Base-by-base conservation (phyloP, 2,329 filamentous ascomycete genomes). In the Mycocentrospora acerina region DNA sequence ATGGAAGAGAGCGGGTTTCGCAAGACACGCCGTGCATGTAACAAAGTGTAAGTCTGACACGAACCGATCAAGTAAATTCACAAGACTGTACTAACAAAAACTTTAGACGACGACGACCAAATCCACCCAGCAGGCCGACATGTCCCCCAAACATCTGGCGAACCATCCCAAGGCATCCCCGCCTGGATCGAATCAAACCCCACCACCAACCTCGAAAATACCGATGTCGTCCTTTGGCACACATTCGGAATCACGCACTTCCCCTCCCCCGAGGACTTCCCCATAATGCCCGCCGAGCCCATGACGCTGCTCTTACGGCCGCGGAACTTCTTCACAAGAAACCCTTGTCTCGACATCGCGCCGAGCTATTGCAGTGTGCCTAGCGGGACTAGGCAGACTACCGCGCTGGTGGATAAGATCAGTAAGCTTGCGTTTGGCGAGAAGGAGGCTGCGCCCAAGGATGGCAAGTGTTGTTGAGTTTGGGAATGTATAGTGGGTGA, bases 181-280 rank as follows among this genome's bases (percentile, higher is more conserved):
- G 76, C 82, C 51, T 91, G 88, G 88, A 85, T 93, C 52, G 71
- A 74, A 13, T 81, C 81, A 16, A 80, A 89, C 44, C 82, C 86
- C 10, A 71, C 71, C 30, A 81, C 79, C 40, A 78, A 73, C 17
- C 82, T 95, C 51, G 86, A 86, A 38, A 86, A 95, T 72, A 87
- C 83, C 1, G 88, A 96, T 62, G 72, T 95, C 19, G 90, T 96
- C 1, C 78, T 95, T 12, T 96, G 90, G 90, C 90, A 95, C 70
- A 95, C 89, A 0, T 96, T 95, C 59, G 90, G 90, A 24, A 76
- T 95, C 24, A 91, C 86, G 1, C 90, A 95, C 64, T 91, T 95
- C 73, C 90, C 90, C 0, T 74, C 86, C 0, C 89, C 90, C 0
- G 90, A 96, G 63, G 90, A 95, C 67, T 95, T 88, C 73, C 90